Evolutionary conservation across 441 rosid genomes (phyloP).

Genomic region (Pelargonium myrrhifolium): DNA sequence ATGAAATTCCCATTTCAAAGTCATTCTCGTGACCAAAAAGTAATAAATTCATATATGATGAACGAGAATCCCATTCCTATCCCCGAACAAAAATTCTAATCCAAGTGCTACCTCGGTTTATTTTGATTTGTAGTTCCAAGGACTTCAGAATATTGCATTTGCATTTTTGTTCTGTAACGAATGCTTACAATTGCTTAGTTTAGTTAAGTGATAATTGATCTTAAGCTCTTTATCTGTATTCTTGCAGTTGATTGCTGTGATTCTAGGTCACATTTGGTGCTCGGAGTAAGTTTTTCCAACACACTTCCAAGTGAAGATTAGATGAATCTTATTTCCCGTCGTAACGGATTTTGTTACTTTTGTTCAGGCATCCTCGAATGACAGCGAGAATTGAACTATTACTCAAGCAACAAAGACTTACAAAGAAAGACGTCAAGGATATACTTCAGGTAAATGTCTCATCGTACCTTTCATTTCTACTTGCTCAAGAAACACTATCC

Average conservation of each 20-base stretch:
- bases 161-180: no score
- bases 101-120: no score
- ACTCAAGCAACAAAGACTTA: slow-evolving; percentile 84
- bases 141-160: no score
- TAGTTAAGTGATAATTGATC: neutral
- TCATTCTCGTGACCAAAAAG: no score
- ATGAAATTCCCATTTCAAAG: no score
- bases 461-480: slow-evolving; percentile 8
- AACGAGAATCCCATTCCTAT: no score
- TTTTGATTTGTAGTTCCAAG: no score
- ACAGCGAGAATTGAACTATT: slow-evolving; percentile 79
- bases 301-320: neutral
- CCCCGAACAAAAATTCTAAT: no score
- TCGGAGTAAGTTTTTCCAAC: slow-evolving; percentile 63
- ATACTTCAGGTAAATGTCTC: slow-evolving; percentile 64
- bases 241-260: slow-evolving; percentile 73
- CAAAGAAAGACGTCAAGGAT: slow-evolving; percentile 60
- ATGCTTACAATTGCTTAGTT: neutral
- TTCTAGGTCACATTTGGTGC: slow-evolving; percentile 93
- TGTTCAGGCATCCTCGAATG: slow-evolving; percentile 62
- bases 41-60: no score
- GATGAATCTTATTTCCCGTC: neutral
- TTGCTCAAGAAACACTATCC: neutral
- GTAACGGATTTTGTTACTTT: neutral
- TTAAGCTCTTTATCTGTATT: slow-evolving; percentile 17